Evolutionary conservation across 2,329 filamentous ascomycete species (phyloP).

Genomic region (Claviceps lovelessii): DNA sequence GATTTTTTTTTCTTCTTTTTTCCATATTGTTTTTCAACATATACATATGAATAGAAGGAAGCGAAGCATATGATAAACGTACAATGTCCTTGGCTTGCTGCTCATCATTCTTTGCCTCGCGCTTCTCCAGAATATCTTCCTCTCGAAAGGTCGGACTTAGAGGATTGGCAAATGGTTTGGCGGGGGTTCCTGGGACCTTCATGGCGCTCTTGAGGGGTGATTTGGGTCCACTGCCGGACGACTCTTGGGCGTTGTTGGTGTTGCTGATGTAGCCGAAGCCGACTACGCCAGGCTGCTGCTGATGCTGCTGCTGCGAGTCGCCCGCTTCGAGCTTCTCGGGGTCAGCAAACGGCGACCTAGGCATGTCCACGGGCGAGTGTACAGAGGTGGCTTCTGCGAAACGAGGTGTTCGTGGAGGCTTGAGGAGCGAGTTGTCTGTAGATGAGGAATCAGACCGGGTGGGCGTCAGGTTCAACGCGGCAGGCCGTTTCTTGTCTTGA

Average conservation of each 20-base stretch:
- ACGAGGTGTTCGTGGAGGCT: constrained; percentile 58
- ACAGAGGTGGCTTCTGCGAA: constrained; percentile 72
- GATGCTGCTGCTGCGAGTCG: constrained; percentile 37
- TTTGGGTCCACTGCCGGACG: constrained; percentile 49
- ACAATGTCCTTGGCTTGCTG: constrained; percentile 80
- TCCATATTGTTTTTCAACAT: too few relatives aligned
- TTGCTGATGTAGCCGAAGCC: constrained; percentile 81
- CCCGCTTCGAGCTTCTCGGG: constrained; percentile 38
- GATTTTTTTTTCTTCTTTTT: neutral
- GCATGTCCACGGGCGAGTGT: constrained; percentile 56
- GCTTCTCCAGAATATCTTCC: constrained; percentile 75
- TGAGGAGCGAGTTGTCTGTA: constrained; percentile 38
- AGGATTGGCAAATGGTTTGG: constrained; percentile 56
- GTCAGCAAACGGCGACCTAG: constrained; percentile 44
- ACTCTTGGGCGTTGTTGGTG: constrained; percentile 34
- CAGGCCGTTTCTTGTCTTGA: constrained; percentile 43
- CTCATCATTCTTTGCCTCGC: constrained; percentile 67
- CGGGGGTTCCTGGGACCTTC: constrained; percentile 73
- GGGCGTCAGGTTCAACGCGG: constrained; percentile 39
- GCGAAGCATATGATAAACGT: constrained; percentile 25
- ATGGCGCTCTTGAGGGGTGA: constrained; percentile 82
- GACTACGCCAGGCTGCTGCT: constrained; percentile 53
- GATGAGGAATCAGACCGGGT: constrained; percentile 36
- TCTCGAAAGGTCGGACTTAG: constrained; percentile 85
- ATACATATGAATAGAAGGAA: too few relatives aligned